Evolutionary conservation across 2,329 filamentous ascomycete genomes (phyloP), one percentile per base, ranked within the genome.

Genomic region (Colletotrichum cordylinicola): DNA sequence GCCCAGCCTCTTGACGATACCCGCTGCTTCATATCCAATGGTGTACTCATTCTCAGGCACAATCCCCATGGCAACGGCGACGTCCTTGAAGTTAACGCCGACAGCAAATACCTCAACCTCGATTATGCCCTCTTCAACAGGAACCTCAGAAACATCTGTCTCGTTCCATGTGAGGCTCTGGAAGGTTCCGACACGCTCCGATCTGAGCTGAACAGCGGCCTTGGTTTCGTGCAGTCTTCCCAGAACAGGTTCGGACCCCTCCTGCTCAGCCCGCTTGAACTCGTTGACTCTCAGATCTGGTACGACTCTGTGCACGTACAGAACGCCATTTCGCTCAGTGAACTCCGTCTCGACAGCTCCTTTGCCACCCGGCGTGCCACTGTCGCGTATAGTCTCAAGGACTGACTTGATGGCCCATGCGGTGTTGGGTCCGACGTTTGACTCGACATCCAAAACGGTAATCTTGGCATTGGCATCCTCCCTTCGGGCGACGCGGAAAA

Each of bases 211-310:
- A 56, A 68, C 52, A 16, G 39, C 29, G 13, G 66, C 39, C 21
- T 72, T 27, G 21, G 12, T 56, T 56, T 56, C 52, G 52, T 56
- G 52, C n/a, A 56, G 52, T 21, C 1, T 56, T 1, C 24, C 24
- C 52, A 56, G n/a, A 1, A 27, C 24, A 27, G 52, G n/a, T 13
- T 56, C 52, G 12, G 27, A 18, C 4, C 81, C 82, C 29, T 79
- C 68, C 3, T 80, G 77, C 68, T 82, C 81, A 39, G 76, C 72
- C 37, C 52, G 52, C 52, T 56, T 56, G 52, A 80, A 83, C 69
- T 83, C 80, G 13, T 69, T 79, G 5, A 83, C 82, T 4, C 39
- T 10, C 21, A 27, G n/a, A 35, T 58, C 61, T 27, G 10, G 70
- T 27, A 24, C 24, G 7, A 58, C 21, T 68, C 66, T 56, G 12